A percentile compares a stretch with the other conserved stretches of the same genome.
Conservation (phyloP, 2,329 filamentous ascomycete species). For the Trichoderma gracile region DNA sequence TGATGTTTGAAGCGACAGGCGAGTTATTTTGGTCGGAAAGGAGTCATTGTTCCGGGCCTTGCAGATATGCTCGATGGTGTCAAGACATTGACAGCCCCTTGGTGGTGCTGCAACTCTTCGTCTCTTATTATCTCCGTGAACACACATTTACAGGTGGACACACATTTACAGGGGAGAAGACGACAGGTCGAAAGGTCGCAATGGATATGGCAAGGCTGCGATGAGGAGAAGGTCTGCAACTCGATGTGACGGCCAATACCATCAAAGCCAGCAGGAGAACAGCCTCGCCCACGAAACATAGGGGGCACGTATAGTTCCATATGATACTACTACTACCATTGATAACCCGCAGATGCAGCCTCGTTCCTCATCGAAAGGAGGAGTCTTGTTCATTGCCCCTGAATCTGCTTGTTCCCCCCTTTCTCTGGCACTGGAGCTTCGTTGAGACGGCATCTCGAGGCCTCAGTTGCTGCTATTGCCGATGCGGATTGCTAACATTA, state of each 20-base stretch:
- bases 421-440: neutral
- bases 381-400: neutral
- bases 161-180: neutral
- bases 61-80: neutral
- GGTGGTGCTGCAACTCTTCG: neutral
- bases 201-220: neutral
- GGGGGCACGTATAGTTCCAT: neutral
- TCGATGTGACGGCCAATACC: neutral
- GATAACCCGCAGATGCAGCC: neutral
- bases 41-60: neutral
- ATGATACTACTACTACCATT: neutral
- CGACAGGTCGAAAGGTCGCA: neutral
- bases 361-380: neutral
- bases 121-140: neutral
- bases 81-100: neutral
- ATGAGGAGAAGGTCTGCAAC: neutral
- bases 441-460: neutral
- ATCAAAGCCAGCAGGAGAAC: neutral
- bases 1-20: neutral
- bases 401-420: neutral
- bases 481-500: constrained; percentile 11
- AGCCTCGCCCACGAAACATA: neutral
- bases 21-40: neutral
- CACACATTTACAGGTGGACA: neutral
- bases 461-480: neutral